Conservation (phyloP, 2,329 filamentous ascomycete species). For the Rhinocladiella mackenziei region DNA sequence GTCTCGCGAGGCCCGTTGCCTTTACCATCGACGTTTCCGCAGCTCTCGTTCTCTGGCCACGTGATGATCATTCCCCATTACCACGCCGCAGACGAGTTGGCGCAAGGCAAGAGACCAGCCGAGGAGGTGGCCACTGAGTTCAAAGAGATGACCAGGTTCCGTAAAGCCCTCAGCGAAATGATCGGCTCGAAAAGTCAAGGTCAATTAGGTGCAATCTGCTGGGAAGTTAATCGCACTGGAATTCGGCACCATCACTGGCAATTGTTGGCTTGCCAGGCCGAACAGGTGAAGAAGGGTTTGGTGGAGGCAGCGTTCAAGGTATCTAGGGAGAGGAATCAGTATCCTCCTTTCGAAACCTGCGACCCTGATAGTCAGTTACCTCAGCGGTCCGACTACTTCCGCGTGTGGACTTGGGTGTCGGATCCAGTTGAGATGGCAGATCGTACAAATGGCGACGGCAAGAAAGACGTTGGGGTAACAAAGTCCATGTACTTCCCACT, state of each 20-base stretch:
- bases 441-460: slow-evolving; percentile 17
- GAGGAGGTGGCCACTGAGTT: slow-evolving; percentile 59
- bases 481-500: slow-evolving; percentile 68
- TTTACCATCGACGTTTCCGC: slow-evolving; percentile 64
- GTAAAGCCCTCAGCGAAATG: slow-evolving; percentile 73
- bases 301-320: slow-evolving; percentile 87
- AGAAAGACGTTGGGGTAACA: slow-evolving; percentile 15
- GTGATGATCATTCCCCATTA: slow-evolving; percentile 85
- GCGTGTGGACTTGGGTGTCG: slow-evolving; percentile 70
- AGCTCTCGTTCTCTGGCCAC: slow-evolving; percentile 74
- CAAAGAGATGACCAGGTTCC: slow-evolving; percentile 79
- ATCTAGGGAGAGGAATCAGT: slow-evolving; percentile 71
- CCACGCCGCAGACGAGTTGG: slow-evolving; percentile 56
- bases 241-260: slow-evolving; percentile 95
- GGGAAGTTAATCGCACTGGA: slow-evolving; percentile 78
- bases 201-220: slow-evolving; percentile 78
- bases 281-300: slow-evolving; percentile 65
- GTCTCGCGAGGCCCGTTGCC: slow-evolving; percentile 88
- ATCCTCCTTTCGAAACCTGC: slow-evolving; percentile 50
- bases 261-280: slow-evolving; percentile 69
- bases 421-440: slow-evolving; percentile 23
- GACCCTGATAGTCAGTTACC: slow-evolving; percentile 40
- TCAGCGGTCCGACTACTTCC: slow-evolving; percentile 63
- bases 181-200: slow-evolving; percentile 46
- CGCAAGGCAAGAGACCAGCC: slow-evolving; percentile 61